A percentile compares a stretch with the other conserved stretches of the same genome.
These are phyloP conservation scores for Rhynchosporium secalis DNA, from an alignment of 2,329 filamentous ascomycete genomes.

Conservation along the genomic window DNA sequence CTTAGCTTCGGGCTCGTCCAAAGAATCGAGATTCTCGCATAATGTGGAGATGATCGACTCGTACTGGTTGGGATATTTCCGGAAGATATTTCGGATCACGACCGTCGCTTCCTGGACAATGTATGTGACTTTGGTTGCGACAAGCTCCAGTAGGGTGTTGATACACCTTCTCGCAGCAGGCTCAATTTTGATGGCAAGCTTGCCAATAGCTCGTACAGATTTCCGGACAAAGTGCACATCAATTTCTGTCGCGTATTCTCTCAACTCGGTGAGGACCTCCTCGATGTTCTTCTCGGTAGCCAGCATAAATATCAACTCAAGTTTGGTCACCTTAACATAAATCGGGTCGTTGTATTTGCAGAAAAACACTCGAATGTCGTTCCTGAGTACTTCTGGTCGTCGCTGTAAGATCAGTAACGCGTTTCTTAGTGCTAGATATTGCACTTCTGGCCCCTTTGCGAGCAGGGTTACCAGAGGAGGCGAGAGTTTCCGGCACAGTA, in stretches of 20 bases:
- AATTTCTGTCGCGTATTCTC: conserved; percentile 97
- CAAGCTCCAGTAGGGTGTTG: conserved; percentile 85
- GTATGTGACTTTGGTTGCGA: conserved; percentile 97
- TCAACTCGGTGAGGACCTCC: conserved; percentile 88
- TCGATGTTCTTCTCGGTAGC: conserved; percentile 94
- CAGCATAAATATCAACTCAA: conserved; percentile 98
- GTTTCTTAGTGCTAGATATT: conserved; percentile 92
- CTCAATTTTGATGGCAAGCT: conserved; percentile 98
- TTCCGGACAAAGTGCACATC: conserved; percentile 99
- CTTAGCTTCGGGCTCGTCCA: conserved; percentile 97
- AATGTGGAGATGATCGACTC: conserved; percentile 95
- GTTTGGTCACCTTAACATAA: conserved; percentile 98
- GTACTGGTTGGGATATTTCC: conserved; percentile 98
- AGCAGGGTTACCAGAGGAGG: conserved; percentile 92
- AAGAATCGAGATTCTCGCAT: conserved; percentile 92
- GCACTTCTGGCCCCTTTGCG: conserved; percentile 96
- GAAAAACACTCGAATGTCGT: conserved; percentile 98
- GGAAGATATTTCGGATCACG: conserved; percentile 98
- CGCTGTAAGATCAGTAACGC: conserved; percentile 91
- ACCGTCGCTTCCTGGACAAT: conserved; percentile 99
- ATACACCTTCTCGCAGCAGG: conserved; percentile 89
- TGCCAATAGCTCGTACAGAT: conserved; percentile 94
- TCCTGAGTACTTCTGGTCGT: conserved; percentile 87
- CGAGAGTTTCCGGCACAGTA: conserved; percentile 87
- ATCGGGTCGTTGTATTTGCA: conserved; percentile 99